Evolutionary conservation across 345 rosid genomes (phyloP), one percentile per base, ranked within the genome.

Genomic region (Linum lewisii): DNA sequence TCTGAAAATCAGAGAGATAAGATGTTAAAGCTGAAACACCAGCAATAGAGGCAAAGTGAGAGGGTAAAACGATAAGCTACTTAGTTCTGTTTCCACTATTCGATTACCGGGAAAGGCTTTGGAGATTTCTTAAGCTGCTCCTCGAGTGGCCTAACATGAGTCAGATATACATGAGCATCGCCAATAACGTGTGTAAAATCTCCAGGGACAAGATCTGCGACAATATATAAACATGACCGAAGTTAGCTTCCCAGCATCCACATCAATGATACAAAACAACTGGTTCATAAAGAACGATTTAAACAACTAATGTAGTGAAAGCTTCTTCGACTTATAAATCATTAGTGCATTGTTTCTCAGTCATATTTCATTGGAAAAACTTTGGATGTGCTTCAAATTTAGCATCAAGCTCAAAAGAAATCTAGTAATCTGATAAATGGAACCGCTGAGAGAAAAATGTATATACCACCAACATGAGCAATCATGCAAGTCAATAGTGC

Each of bases 101-200:
- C 24, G 77, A 89, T 81, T 66, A 93, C 99, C 65, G 99, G 95
- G 77, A 86, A 93, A 62, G 97, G 95, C 69, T 79, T 89, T 37
- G 99, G 97, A 62, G 71, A 78, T 74, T 93, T 93, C 84, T 78
- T 77, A 77, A 93, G 99, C 75, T 89, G 97, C 67, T 83, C 94
- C 62, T 89, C 77, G 23, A 93, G 81, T 63, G 99, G 95, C 76
- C 84, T 78, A 36, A 83, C 74, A 72, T 93, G 99, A 67, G 73
- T 85, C 26, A 69, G 63, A 78, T 87, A 87, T 65, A 89, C 94
- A 81, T 93, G 97, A 74, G 95, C 76, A 82, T 93, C 99, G 38
- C 99, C 99, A 53, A 77, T 64, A 59, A 83, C 79, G 70, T 89
- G 99, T 38, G 83, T 59, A 62, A 93, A 89, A 65, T 93, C 92